Percentiles rank a stretch among this genome's conserved stretches.
Conservation (phyloP, 805 yeast species). For the Candida maltosa region DNA sequence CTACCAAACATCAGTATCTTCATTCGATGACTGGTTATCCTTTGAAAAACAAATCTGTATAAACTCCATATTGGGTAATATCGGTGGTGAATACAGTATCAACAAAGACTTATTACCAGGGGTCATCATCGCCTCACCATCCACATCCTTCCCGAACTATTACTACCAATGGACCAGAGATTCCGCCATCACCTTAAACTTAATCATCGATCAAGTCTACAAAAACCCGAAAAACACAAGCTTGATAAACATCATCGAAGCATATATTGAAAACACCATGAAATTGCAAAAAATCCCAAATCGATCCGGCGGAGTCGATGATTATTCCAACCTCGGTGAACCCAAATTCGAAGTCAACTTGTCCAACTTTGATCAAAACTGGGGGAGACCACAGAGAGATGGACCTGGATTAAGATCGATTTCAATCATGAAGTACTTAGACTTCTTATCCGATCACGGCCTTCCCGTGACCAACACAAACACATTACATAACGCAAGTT, state of each 20-base stretch:
- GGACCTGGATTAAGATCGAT: slow-evolving; percentile 85
- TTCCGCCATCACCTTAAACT: slow-evolving; percentile 72
- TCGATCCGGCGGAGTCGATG: slow-evolving; percentile 57
- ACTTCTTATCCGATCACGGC: slow-evolving; percentile 22
- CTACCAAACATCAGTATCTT: no score
- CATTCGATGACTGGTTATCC: slow-evolving; percentile 2
- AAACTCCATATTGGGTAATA: slow-evolving; percentile 30
- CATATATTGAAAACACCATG: slow-evolving; percentile 59
- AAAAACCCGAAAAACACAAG: slow-evolving; percentile 4
- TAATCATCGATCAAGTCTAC: slow-evolving; percentile 46
- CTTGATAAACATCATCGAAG: slow-evolving; percentile 38
- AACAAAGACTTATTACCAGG: slow-evolving; percentile 43
- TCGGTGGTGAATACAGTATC: slow-evolving; percentile 47
- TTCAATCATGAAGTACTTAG: slow-evolving; percentile 56
- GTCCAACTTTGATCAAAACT: slow-evolving; percentile 54
- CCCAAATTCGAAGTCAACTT: slow-evolving; percentile 80
- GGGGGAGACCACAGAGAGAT: slow-evolving; percentile 97
- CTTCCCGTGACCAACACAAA: no score
- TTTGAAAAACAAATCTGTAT: slow-evolving; percentile 2
- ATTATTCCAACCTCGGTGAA: slow-evolving; percentile 70
- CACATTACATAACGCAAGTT: slow-evolving; percentile 21
- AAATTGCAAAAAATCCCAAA: slow-evolving; percentile 65
- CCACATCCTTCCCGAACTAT: slow-evolving; percentile 68
- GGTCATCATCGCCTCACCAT: slow-evolving; percentile 83
- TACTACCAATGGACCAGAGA: slow-evolving; percentile 91